Percentiles rank a stretch among this genome's conserved stretches.
Conservation (phyloP, 257 asterid species). For the Plantago major region DNA sequence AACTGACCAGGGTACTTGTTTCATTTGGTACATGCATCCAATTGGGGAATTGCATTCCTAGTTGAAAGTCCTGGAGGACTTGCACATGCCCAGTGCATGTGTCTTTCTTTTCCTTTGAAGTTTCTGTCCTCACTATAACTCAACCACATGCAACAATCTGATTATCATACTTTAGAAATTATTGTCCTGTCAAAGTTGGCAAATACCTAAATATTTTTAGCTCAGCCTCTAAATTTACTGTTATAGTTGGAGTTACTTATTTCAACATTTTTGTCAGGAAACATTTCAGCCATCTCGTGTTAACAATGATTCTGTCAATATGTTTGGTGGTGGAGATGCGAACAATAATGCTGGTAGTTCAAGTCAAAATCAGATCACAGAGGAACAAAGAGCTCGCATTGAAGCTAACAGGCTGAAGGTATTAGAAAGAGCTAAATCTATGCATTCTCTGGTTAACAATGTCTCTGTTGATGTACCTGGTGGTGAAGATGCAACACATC, state of each 20-base stretch:
- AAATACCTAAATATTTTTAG: not conserved
- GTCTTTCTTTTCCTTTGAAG: too few relatives aligned
- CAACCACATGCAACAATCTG: too few relatives aligned
- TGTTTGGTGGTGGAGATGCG: constrained; percentile 22
- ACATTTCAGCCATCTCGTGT: constrained; percentile 18
- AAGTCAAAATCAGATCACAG: constrained; percentile 20
- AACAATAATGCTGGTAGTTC: constrained; percentile 18
- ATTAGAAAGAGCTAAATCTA: constrained; percentile 72
- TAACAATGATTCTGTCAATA: constrained; percentile 19
- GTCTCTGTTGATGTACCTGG: constrained; percentile 21
- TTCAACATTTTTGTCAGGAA: constrained; percentile 37
- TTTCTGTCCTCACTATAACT: too few relatives aligned
- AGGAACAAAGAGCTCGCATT: constrained; percentile 73
- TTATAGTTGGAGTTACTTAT: constrained; percentile 7
- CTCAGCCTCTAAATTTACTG: not conserved
- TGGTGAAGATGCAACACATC: constrained; percentile 23
- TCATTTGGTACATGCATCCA: too few relatives aligned
- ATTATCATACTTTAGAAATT: too few relatives aligned
- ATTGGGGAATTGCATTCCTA: too few relatives aligned
- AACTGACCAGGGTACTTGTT: too few relatives aligned
- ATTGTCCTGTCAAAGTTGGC: too few relatives aligned
- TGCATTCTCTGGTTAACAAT: constrained; percentile 22
- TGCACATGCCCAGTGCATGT: too few relatives aligned
- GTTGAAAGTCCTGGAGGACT: too few relatives aligned
- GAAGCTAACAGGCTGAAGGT: constrained; percentile 73